Percentiles rank a stretch among this genome's conserved stretches.
phyloP scores from a whole-genome alignment of 2,329 filamentous ascomycete genomes.

The Fusarium armeniacum region DNA sequence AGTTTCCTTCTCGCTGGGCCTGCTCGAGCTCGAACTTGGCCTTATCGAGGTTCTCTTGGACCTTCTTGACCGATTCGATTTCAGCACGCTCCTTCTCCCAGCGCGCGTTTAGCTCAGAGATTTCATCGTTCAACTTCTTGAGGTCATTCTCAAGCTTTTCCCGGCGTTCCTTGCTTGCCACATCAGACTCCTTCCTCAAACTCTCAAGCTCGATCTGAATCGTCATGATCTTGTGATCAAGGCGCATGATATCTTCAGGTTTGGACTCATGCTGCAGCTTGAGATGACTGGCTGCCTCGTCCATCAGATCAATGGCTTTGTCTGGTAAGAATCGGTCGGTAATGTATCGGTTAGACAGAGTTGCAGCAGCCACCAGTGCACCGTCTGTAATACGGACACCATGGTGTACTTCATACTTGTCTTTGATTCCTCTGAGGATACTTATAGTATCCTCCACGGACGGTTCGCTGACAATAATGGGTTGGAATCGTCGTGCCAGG shows the following conservation, averaged over 20 bases:
- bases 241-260: slow-evolving; percentile 90
- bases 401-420: slow-evolving; percentile 97
- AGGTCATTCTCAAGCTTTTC: slow-evolving; percentile 86
- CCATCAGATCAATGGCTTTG: slow-evolving; percentile 96
- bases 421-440: slow-evolving; percentile 95
- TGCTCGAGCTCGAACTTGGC: slow-evolving; percentile 88
- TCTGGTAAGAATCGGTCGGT: slow-evolving; percentile 96
- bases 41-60: slow-evolving; percentile 89
- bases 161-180: slow-evolving; percentile 87
- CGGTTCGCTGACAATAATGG: slow-evolving; percentile 93
- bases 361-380: slow-evolving; percentile 90
- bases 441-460: slow-evolving; percentile 93
- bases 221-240: slow-evolving; percentile 96
- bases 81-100: slow-evolving; percentile 93
- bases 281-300: slow-evolving; percentile 92
- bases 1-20: slow-evolving; percentile 89
- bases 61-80: slow-evolving; percentile 87
- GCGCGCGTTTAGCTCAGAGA: slow-evolving; percentile 78
- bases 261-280: slow-evolving; percentile 97
- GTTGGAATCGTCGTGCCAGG: slow-evolving; percentile 91
- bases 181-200: slow-evolving; percentile 91
- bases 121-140: slow-evolving; percentile 82
- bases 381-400: slow-evolving; percentile 95
- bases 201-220: slow-evolving; percentile 98
- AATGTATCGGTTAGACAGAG: slow-evolving; percentile 95